Evolutionary conservation across 441 rosid species (phyloP).

Genomic region (Manihot esculenta): DNA sequence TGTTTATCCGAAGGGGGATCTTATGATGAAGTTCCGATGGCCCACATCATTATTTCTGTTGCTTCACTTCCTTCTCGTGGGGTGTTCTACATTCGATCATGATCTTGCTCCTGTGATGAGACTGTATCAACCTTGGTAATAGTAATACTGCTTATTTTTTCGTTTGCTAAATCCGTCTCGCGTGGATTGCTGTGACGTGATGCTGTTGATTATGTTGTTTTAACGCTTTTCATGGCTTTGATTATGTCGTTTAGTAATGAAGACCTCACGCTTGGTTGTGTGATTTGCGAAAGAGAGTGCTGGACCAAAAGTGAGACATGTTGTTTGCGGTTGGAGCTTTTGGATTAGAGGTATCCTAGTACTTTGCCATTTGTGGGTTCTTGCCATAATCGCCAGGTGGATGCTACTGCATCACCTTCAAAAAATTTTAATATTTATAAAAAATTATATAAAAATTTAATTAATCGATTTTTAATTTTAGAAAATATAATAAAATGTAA

Average conservation of each 20-base stretch:
- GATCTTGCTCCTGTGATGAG: too few relatives aligned
- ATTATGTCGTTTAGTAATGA: conserved; percentile 6
- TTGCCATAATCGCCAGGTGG: neutral
- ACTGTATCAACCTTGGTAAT: too few relatives aligned
- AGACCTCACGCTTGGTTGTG: conserved; percentile 23
- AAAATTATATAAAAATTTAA: too few relatives aligned
- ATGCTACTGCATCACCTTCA: too few relatives aligned
- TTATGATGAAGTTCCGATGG: neutral
- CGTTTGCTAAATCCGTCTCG: neutral
- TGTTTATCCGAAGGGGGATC: neutral
- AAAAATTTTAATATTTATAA: too few relatives aligned
- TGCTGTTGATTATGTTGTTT: conserved; percentile 7
- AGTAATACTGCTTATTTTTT: too few relatives aligned
- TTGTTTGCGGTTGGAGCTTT: neutral
- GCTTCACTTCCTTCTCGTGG: neutral
- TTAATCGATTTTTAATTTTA: too few relatives aligned
- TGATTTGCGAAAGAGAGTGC: neutral
- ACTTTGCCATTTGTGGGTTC: conserved; percentile 2
- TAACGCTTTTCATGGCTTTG: neutral
- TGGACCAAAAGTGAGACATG: neutral
- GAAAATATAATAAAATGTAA: too few relatives aligned
- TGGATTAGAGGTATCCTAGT: conserved; percentile 1
- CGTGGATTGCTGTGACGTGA: conserved; percentile 18
- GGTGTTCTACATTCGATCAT: too few relatives aligned
- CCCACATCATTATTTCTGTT: conserved; percentile 8